Conservation (phyloP, 495 filamentous ascomycete genomes). For the Melanomma pulvis-pyrius region DNA sequence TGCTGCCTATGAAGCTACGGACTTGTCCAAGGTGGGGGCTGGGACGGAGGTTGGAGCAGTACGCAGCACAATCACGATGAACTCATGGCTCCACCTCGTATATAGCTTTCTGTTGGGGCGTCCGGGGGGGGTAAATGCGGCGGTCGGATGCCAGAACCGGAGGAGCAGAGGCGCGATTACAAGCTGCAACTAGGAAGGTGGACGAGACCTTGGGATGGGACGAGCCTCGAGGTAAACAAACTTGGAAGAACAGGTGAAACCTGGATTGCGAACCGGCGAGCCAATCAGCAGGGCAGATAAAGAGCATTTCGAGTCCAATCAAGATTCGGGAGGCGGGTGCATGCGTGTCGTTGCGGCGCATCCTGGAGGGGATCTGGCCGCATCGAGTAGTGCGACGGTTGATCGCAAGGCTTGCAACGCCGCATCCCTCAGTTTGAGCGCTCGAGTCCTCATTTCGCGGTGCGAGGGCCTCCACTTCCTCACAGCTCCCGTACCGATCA, state of each 20-base stretch:
- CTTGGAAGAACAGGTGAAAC: constrained; percentile 34
- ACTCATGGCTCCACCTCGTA: background rate
- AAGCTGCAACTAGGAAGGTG: constrained; percentile 19
- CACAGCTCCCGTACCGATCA: background rate
- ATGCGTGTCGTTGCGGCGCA: constrained; percentile 7
- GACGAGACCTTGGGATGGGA: background rate
- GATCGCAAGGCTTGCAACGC: constrained; percentile 13
- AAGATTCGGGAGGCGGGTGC: constrained; percentile 5
- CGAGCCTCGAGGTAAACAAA: constrained; percentile 28
- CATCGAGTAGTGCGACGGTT: constrained; percentile 22
- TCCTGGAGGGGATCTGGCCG: constrained; percentile 22
- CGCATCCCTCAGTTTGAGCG: background rate
- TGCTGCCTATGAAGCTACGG: background rate
- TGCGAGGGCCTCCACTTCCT: background rate
- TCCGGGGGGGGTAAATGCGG: background rate
- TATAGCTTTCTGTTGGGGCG: background rate
- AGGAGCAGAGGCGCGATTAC: constrained; percentile 19
- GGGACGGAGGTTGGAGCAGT: background rate
- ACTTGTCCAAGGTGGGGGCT: background rate
- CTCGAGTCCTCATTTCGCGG: background rate
- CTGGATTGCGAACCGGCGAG: constrained; percentile 5
- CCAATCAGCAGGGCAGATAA: constrained; percentile 12
- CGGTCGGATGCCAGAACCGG: background rate
- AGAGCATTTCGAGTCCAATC: constrained; percentile 13
- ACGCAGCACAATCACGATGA: background rate